These are phyloP conservation scores for Corymbia citriodora DNA, from an alignment of 441 rosid genomes.

Conservation along the genomic window DNA sequence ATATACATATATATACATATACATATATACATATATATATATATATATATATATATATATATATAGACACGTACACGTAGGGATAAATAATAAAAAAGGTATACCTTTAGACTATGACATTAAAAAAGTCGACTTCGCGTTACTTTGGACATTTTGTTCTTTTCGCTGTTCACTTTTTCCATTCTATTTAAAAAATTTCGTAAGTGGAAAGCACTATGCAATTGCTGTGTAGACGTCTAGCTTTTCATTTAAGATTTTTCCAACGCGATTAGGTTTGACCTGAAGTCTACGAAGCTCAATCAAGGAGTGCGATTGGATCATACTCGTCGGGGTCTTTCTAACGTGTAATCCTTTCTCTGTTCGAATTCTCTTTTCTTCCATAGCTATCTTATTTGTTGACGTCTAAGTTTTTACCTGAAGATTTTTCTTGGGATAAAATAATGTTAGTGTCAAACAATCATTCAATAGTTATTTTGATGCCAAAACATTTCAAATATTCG, in stretches of 20 bases:
- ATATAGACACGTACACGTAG: neutral
- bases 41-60: no score
- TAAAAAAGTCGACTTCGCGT: neutral
- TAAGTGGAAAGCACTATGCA: neutral
- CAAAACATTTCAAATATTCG: neutral
- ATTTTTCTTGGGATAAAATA: neutral
- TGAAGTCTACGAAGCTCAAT: neutral
- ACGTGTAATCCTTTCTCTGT: neutral
- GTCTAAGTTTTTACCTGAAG: neutral
- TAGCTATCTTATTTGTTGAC: neutral
- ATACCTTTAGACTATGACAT: neutral
- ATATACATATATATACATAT: no score
- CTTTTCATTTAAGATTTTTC: neutral
- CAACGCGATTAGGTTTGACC: neutral
- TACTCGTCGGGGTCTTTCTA: neutral
- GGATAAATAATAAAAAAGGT: neutral
- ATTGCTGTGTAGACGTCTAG: neutral
- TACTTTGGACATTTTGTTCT: neutral
- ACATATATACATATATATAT: no score
- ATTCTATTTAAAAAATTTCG: neutral
- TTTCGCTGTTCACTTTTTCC: neutral
- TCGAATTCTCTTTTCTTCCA: neutral
- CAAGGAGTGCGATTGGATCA: no score
- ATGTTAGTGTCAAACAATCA: neutral
- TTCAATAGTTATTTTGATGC: neutral